Evolutionary conservation across 2,329 filamentous ascomycete genomes (phyloP), one percentile per base, ranked within the genome.

Genomic region (Calonectria pseudoreteaudii): DNA sequence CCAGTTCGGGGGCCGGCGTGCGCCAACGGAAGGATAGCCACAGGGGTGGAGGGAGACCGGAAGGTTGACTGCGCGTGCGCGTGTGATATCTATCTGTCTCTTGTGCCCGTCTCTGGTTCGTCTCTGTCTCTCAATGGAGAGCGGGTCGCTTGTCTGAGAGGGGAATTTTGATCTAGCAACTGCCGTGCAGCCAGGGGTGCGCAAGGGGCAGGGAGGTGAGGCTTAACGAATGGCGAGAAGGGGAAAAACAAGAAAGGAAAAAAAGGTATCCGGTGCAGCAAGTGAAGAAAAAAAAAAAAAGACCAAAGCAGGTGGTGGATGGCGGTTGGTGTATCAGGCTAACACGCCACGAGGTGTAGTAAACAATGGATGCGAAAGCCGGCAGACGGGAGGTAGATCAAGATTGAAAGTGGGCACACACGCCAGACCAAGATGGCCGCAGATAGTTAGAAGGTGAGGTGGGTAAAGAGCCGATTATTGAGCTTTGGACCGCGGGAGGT

Each of bases 1-100:
- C 72, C 73, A 78, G 76, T 67, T 78, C 75, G 73, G 77, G 56
- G 73, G 72, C 71, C 78, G 76, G 78, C 41, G 36, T 56, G 50
- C 38, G 60, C 60, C 66, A 73, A 68, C 50, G 66, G 66, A 73
- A 60, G 58, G 49, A 56, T 36, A 52, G 58, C 56, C 64, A 18
- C 68, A 70, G 47, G 31, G 66, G 50, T 56, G 13, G 66, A 56
- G 23, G 34, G 66, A 56, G 31, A 26, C 49, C 66, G 31, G 38
- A 31, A 65, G 60, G 60, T 49, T 65, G 68, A 20, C 23, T 41
- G 62, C 23, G 60, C 34, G 30, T 52, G 62, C 34, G 64, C 26
- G 64, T 60, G 30, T 67, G 50, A 44, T 52, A 31, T 66, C 50
- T 71, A 36, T 65, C 28, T 31, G 56, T 64, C 56, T 41, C 56